Base-by-base conservation (phyloP, 768 basidiomycete species). In the Cystofilobasidium bisporidii region DNA sequence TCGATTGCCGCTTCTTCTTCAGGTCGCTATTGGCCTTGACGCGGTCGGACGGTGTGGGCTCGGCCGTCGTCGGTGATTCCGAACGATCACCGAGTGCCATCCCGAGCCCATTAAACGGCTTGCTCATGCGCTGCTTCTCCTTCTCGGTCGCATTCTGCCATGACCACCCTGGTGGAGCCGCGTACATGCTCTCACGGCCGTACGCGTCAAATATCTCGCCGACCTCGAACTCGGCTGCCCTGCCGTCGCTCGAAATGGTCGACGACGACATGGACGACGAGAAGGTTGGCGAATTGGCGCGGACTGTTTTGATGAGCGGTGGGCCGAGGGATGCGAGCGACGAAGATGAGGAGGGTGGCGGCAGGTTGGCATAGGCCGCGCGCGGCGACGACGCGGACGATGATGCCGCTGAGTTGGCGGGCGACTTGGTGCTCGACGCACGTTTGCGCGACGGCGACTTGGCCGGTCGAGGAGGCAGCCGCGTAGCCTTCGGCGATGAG, bases 191-290 rank as follows among this genome's bases (percentile, higher is more conserved):
- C 38, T 61, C 60, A 10, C 60, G 40, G 14, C 60, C 60, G 38
- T 61, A 61, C 30, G 60, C 60, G 60, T 40, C 60, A 26, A 61
- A 61, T 2, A 61, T 41, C 28, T 61, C 60, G 60, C 60, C 45
- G 28, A 61, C 40, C 60, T 61, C 60, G 14, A 11, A 43, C 28
- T 61, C 60, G 11, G 24, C 36, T 20, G 24, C 36, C 30, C 40
- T 18, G 24, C 40, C 60, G 20, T 61, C 60, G 22, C 36, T 40
- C 28, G 60, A 61, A 30, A 56, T 56, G 10, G 53, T 56, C 30
- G 53, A 56, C 18, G 28, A 22, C 15, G 53, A 56, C 12, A 32
- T 9, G 14, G 45, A 47, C n/a, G 40, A 14, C 45, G 38, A 61
- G 20, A 61, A 40, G 9, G 26, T 22, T 9, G 60, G 60, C 12